Conservation (phyloP, 2,329 filamentous ascomycete species). For the Lithohypha guttulata region DNA sequence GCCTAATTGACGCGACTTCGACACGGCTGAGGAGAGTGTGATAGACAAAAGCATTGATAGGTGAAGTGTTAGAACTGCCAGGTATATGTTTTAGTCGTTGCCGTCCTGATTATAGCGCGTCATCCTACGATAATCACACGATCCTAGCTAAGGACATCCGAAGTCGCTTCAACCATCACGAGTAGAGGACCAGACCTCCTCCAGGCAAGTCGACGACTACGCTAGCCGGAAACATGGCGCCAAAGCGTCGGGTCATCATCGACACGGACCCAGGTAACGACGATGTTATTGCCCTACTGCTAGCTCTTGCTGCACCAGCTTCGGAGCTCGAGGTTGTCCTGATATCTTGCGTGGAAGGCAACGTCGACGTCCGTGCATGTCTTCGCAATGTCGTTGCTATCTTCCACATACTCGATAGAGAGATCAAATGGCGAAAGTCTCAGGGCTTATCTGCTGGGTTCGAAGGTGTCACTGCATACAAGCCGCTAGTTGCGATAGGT, state of each 20-base stretch:
- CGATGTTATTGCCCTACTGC: conserved; percentile 77
- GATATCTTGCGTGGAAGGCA: conserved; percentile 86
- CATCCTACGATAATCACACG: too few relatives aligned
- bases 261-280: conserved; percentile 95
- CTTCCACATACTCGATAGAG: conserved; percentile 85
- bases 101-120: too few relatives aligned
- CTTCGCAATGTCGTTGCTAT: conserved; percentile 79
- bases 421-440: conserved; percentile 68
- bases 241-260: conserved; percentile 73
- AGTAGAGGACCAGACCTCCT: too few relatives aligned
- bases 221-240: too few relatives aligned
- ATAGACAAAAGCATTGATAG: not conserved
- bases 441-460: conserved; percentile 61
- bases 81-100: too few relatives aligned
- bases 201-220: too few relatives aligned
- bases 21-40: not conserved
- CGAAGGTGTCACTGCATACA: conserved; percentile 57
- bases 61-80: too few relatives aligned
- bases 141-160: too few relatives aligned
- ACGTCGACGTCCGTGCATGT: conserved; percentile 81
- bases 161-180: not conserved
- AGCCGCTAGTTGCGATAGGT: conserved; percentile 77
- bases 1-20: too few relatives aligned
- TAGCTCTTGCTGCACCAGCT: conserved; percentile 69
- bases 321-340: conserved; percentile 80